Evolutionary conservation across 371 early-diverging fungal genomes (phyloP).

Genomic region (Batkoa obscura): DNA sequence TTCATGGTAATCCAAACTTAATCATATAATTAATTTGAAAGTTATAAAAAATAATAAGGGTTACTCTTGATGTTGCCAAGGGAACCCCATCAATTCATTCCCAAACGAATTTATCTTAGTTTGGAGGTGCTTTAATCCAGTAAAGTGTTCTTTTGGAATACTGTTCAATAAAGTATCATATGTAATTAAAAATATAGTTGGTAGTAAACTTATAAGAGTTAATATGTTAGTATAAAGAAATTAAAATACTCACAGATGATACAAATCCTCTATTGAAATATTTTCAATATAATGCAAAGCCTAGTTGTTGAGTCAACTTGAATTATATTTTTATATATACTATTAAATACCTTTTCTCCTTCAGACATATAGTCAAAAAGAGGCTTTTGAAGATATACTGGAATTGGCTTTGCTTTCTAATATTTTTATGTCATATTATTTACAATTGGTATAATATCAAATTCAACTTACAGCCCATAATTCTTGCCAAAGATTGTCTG

Average conservation of each 20-base stretch:
- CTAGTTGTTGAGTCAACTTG: conserved; percentile 9
- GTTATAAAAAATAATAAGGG: conserved; percentile 8
- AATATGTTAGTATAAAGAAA: not conserved
- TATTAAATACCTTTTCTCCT: conserved; percentile 30
- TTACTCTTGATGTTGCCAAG: conserved; percentile 31
- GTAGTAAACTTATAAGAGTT: conserved; percentile 29
- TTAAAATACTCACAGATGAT: conserved; percentile 26
- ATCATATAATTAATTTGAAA: conserved; percentile 11
- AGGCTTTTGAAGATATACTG: conserved; percentile 51
- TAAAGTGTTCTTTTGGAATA: conserved; percentile 29
- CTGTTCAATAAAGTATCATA: conserved; percentile 40
- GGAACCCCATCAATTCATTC: conserved; percentile 12
- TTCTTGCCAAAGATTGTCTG: conserved; percentile 70
- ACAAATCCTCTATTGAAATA: conserved; percentile 37
- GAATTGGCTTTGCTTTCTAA: conserved; percentile 36
- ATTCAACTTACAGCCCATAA: conserved; percentile 43
- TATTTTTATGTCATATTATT: not conserved
- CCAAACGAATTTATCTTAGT: conserved; percentile 22
- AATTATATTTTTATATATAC: not conserved
- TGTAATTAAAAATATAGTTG: conserved; percentile 44
- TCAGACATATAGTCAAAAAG: conserved; percentile 54
- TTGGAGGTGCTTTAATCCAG: conserved; percentile 21
- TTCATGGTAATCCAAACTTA: conserved; percentile 15
- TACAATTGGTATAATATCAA: not conserved
- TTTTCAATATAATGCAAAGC: conserved; percentile 53